phyloP scores from a whole-genome alignment of 2,329 filamentous ascomycete species.

The Stachybotrys chlorohalonatus region DNA sequence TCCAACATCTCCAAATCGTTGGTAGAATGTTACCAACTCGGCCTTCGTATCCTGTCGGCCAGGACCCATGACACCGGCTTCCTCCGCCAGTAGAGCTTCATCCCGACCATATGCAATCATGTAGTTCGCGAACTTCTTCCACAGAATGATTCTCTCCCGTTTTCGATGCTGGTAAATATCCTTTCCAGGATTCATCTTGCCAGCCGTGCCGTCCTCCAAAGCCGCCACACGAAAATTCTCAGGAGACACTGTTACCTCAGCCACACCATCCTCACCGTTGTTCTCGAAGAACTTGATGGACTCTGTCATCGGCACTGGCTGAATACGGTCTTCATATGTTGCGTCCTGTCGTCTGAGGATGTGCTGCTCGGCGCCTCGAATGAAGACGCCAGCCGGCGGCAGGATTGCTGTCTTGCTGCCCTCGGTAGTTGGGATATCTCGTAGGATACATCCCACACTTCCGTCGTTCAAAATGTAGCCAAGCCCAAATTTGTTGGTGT shows the following conservation, averaged over 20 bases:
- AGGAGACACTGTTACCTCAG: slow-evolving; percentile 54
- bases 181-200: slow-evolving; percentile 52
- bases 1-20: slow-evolving; percentile 70
- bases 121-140: slow-evolving; percentile 68
- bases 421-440: slow-evolving; percentile 44
- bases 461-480: slow-evolving; percentile 79
- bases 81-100: slow-evolving; percentile 45
- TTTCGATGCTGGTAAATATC: slow-evolving; percentile 58
- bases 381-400: slow-evolving; percentile 63
- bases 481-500: slow-evolving; percentile 77
- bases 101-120: slow-evolving; percentile 68
- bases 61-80: slow-evolving; percentile 29
- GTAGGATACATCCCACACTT: slow-evolving; percentile 63
- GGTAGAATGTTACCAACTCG: slow-evolving; percentile 70
- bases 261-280: slow-evolving; percentile 53
- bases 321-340: slow-evolving; percentile 46
- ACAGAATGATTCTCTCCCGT: slow-evolving; percentile 55
- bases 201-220: slow-evolving; percentile 48
- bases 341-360: slow-evolving; percentile 52
- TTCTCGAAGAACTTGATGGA: slow-evolving; percentile 67
- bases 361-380: slow-evolving; percentile 62
- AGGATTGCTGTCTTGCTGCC: slow-evolving; percentile 41
- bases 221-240: slow-evolving; percentile 49
- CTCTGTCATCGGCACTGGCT: slow-evolving; percentile 55
- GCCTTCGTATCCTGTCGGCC: slow-evolving; percentile 27